Conservation (phyloP, 805 yeast species). For the Barnettozyma vustinii region DNA sequence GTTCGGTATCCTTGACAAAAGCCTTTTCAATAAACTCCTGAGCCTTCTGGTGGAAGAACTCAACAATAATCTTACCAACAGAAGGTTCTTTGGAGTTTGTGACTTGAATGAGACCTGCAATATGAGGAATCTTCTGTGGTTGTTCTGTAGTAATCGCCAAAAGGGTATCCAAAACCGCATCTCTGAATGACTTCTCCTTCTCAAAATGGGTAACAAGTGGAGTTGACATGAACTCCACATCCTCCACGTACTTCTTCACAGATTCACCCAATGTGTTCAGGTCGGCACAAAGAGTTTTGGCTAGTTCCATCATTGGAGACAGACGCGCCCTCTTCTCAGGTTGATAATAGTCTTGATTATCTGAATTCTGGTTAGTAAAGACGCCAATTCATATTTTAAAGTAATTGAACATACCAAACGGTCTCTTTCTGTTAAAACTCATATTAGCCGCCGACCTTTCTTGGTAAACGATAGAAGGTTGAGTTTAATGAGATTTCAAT, state of each 20-base stretch:
- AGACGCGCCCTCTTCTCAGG: slow-evolving; percentile 25
- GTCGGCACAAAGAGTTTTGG: slow-evolving; percentile 44
- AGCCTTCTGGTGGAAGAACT: slow-evolving; percentile 58
- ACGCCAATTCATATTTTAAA: no score
- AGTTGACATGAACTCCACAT: slow-evolving; percentile 59
- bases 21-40: slow-evolving; percentile 46
- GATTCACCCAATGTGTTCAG: slow-evolving; percentile 59
- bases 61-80: slow-evolving; percentile 66
- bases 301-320: slow-evolving; percentile 42
- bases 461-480: background rate
- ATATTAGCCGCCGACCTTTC: slow-evolving; percentile 7
- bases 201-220: slow-evolving; percentile 65
- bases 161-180: slow-evolving; percentile 55
- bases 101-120: slow-evolving; percentile 61
- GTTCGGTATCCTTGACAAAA: slow-evolving; percentile 21
- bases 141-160: slow-evolving; percentile 75
- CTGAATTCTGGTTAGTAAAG: slow-evolving; percentile 7
- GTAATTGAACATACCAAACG: slow-evolving; percentile 18
- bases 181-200: slow-evolving; percentile 53
- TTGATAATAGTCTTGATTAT: slow-evolving; percentile 21
- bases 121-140: slow-evolving; percentile 80
- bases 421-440: slow-evolving; percentile 26
- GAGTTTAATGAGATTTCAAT: background rate
- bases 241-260: slow-evolving; percentile 43
- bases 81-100: slow-evolving; percentile 58